Percentiles rank a stretch among this genome's conserved stretches.
Evolutionary conservation across 1,139 yeast genomes (phyloP).

Genomic region (Candida glucosophila): DNA sequence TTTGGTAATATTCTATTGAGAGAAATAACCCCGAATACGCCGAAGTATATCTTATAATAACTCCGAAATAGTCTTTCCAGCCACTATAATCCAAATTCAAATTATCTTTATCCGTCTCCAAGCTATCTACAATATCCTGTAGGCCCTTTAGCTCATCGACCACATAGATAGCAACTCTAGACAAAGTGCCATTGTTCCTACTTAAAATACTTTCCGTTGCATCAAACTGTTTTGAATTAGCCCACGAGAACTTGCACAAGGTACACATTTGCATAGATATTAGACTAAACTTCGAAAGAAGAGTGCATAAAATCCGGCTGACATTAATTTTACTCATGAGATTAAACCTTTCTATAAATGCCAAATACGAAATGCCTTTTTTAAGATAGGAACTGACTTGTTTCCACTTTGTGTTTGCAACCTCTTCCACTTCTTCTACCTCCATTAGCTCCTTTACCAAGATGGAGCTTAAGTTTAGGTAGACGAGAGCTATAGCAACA

Average conservation of each 20-base stretch:
- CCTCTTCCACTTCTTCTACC: constrained; percentile 6
- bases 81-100: constrained; percentile 11
- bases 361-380: constrained; percentile 18
- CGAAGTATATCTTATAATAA: constrained; percentile 26
- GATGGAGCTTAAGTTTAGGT: constrained; percentile 28
- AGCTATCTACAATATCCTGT: constrained; percentile 10
- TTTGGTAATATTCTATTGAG: constrained; percentile 34
- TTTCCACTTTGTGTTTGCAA: constrained; percentile 26
- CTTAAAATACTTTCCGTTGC: constrained; percentile 20
- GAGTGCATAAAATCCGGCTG: constrained; percentile 12
- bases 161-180: constrained; percentile 34
- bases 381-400: constrained; percentile 26
- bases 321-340: constrained; percentile 4
- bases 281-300: constrained; percentile 20
- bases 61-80: constrained; percentile 27
- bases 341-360: constrained; percentile 7
- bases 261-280: constrained; percentile 34
- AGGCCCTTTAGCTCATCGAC: constrained; percentile 22
- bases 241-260: constrained; percentile 32
- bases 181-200: constrained; percentile 30
- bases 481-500: constrained; percentile 19
- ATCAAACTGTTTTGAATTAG: constrained; percentile 23
- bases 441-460: constrained; percentile 29
- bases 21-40: constrained; percentile 38
- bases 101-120: constrained; percentile 5